Conservation (phyloP, 1,284 basidiomycete species). For the Pholiota adiposa region DNA sequence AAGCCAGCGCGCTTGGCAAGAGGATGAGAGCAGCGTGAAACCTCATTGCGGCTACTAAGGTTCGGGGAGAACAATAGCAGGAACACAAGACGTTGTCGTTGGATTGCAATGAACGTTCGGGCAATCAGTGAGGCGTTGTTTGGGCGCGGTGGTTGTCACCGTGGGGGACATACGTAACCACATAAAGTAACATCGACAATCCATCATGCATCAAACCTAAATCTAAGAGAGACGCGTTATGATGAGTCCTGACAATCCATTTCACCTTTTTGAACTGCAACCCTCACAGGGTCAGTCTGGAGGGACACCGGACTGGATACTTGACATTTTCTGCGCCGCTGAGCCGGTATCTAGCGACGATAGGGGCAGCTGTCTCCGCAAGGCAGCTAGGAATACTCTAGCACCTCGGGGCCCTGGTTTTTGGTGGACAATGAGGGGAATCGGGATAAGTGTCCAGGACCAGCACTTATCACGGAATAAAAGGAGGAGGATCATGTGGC, state of each 20-base stretch:
- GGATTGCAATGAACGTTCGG: neutral
- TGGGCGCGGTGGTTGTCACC: constrained; percentile 1
- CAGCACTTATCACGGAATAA: neutral
- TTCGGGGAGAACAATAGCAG: neutral
- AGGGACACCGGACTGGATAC: neutral
- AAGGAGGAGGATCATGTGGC: constrained; percentile 10
- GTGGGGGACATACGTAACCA: constrained; percentile 5
- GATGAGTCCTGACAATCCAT: neutral
- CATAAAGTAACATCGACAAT: constrained; percentile 1
- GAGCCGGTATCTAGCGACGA: neutral
- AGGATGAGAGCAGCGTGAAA: constrained; percentile 35
- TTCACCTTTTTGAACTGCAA: neutral
- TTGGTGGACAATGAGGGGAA: constrained; percentile 1
- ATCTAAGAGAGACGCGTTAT: neutral
- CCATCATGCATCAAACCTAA: constrained; percentile 1
- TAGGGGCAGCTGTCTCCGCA: neutral
- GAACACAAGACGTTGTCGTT: neutral
- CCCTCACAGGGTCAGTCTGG: neutral
- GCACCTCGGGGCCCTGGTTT: neutral
- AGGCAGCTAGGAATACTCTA: neutral
- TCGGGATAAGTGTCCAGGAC: neutral
- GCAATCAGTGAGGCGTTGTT: constrained; percentile 2
- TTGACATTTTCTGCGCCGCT: neutral
- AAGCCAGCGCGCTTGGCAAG: constrained; percentile 41
- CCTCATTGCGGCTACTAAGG: constrained; percentile 26